Evolutionary conservation across 257 asterid genomes (phyloP).

Genomic region (Nicotiana paniculata): DNA sequence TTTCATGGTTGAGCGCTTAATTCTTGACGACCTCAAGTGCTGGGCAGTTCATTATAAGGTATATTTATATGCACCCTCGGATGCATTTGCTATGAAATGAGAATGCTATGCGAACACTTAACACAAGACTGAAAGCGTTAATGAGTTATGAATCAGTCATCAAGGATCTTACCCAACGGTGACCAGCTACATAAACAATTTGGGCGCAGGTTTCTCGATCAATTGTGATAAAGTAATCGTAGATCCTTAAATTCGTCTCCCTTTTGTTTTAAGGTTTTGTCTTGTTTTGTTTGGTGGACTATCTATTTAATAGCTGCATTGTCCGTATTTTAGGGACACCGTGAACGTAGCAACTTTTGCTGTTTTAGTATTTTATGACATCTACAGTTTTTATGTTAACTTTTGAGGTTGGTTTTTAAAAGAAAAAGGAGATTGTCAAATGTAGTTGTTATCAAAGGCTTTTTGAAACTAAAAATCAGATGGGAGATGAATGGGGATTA

Average conservation of each 20-base stretch:
- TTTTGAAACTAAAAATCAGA: background rate
- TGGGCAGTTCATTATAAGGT: slow-evolving; percentile 91
- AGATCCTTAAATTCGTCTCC: background rate
- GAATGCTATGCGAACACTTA: background rate
- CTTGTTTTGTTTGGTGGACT: slow-evolving; percentile 5
- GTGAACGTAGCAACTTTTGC: background rate
- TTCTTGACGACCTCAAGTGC: slow-evolving; percentile 80
- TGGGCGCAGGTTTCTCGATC: too few relatives aligned
- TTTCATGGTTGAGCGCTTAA: slow-evolving; percentile 86
- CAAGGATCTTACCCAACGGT: too few relatives aligned
- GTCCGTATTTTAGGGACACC: background rate
- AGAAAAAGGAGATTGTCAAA: background rate
- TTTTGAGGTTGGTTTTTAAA: background rate
- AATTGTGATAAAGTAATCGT: too few relatives aligned
- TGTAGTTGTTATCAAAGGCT: background rate
- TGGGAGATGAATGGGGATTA: background rate
- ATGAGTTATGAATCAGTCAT: too few relatives aligned
- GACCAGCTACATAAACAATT: too few relatives aligned
- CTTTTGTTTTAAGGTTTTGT: background rate
- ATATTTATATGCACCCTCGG: background rate
- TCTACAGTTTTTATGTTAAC: background rate
- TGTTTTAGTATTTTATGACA: background rate
- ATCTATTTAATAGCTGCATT: background rate
- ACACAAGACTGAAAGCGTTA: too few relatives aligned
- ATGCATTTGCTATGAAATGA: background rate